Conservation (phyloP, 352 stramenopile species). For the Phytopythium vexans region DNA sequence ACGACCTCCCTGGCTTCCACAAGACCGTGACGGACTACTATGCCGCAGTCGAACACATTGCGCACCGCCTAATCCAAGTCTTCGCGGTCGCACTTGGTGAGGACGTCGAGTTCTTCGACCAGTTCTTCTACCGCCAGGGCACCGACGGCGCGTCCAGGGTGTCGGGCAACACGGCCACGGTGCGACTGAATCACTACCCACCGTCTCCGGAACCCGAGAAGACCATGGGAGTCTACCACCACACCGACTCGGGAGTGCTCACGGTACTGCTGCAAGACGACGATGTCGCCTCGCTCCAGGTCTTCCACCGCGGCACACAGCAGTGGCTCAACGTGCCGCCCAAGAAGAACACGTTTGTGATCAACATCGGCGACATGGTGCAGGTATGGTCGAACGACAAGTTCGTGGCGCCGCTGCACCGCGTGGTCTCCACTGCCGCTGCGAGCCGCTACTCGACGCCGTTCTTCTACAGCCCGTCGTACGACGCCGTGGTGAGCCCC, state of each 20-base stretch:
- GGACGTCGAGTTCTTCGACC: constrained; percentile 20
- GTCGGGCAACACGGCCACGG: constrained; percentile 1
- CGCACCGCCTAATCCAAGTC: constrained; percentile 21
- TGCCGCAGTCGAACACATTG: constrained; percentile 23
- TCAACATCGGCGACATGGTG: constrained; percentile 63
- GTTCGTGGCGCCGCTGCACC: constrained; percentile 43
- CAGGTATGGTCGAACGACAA: constrained; percentile 51
- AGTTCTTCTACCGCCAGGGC: constrained; percentile 22
- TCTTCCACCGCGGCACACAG: constrained; percentile 32
- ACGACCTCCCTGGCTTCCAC: constrained; percentile 38
- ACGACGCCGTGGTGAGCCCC: constrained; percentile 44
- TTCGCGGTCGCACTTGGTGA: no score
- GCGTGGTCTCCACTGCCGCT: constrained; percentile 27
- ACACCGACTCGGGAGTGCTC: constrained; percentile 44
- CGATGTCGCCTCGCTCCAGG: constrained; percentile 36
- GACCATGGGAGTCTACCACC: constrained; percentile 34
- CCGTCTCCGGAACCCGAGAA: constrained; percentile 18
- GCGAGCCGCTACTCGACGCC: constrained; percentile 37
- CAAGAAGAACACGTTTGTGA: constrained; percentile 35
- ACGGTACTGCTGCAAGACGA: constrained; percentile 54
- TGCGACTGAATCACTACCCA: constrained; percentile 90
- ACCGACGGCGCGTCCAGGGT: background rate
- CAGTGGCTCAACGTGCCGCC: constrained; percentile 37
- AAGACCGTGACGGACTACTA: constrained; percentile 18
- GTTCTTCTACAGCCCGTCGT: constrained; percentile 74